A percentile compares a stretch with the other conserved stretches of the same genome.
phyloP scores from a whole-genome alignment of 2,329 filamentous ascomycete genomes.

The Fusarium avenaceum region DNA sequence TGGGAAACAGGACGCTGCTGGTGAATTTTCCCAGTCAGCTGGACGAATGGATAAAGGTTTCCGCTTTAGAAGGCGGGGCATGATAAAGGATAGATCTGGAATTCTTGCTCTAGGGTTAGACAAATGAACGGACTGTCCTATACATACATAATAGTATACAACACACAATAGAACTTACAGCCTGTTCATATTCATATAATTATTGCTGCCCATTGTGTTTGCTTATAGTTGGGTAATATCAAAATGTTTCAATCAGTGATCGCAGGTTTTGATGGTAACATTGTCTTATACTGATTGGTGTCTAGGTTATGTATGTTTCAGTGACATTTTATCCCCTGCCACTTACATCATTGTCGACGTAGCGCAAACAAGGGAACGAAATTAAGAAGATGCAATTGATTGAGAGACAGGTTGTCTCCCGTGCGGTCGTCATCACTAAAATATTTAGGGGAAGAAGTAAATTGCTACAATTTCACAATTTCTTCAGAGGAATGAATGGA shows the following conservation, averaged over 20 bases:
- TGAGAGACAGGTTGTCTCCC: neutral
- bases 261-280: neutral
- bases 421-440: neutral
- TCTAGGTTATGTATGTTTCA: conserved; percentile 17
- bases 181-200: conserved; percentile 20
- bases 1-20: conserved; percentile 41
- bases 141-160: conserved; percentile 43
- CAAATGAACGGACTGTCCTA: conserved; percentile 48
- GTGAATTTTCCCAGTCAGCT: conserved; percentile 40
- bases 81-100: conserved; percentile 48
- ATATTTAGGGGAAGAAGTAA: neutral
- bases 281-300: neutral
- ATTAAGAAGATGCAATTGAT: neutral
- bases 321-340: conserved; percentile 28
- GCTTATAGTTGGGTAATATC: neutral
- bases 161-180: conserved; percentile 34
- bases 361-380: conserved; percentile 1
- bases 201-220: neutral
- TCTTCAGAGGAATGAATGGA: conserved; percentile 2
- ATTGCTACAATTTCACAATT: conserved; percentile 8
- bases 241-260: neutral
- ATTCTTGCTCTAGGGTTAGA: conserved; percentile 46
- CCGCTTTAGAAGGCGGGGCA: conserved; percentile 33
- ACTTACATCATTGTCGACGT: conserved; percentile 33
- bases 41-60: conserved; percentile 41